Evolutionary conservation across 148 eudicot genomes (phyloP), one percentile per base, ranked within the genome.

Genomic region (Cornus florida): DNA sequence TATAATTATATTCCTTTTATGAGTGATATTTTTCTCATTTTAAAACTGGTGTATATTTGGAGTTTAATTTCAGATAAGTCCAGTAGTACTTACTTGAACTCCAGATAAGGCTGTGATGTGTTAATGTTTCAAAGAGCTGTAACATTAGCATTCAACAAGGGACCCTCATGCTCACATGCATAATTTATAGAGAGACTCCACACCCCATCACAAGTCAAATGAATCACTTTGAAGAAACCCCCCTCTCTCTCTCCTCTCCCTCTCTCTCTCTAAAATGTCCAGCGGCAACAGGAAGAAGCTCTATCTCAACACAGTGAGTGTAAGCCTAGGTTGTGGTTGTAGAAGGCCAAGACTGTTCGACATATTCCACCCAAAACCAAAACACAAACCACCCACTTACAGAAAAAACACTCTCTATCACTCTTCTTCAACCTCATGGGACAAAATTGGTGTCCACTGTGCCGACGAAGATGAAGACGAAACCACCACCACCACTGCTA

Each of bases 281-380:
- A 71, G 39, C 66, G 53, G 38, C 67, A 64, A 31, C 41, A 80
- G 31, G 67, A 81, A 70, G 56, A 88, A 76, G 79, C 76, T 76
- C 72, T 75, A 81, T 14, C 79, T 84, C 16, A 84, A 79, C 85
- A 79, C 85, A 77, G 86, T 83, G 39, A 24, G 87, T 24, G 85
- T 86, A 33, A 64, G 81, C 77, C 66, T 89, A 62, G 92, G 92
- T 0, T 89, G 92, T 71, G 74, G 80, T 53, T 89, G 92, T 68
- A 82, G 85, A 73, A 81, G 76, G 24, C 89, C 83, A n/a, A 89
- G 69, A 67, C 89, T 87, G 69, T 79, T 86, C 19, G 78, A 83
- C 80, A 76, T 87, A 14, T 89, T 87, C 84, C 80, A 48, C 85
- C 89, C 92, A 35, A 35, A 35, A 35, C 67, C 82, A 75, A 31